Percentiles rank a stretch among this genome's conserved stretches.
These are phyloP conservation scores for Rosellinia necatrix DNA, from an alignment of 2,329 filamentous ascomycete species.

Conservation along the genomic window DNA sequence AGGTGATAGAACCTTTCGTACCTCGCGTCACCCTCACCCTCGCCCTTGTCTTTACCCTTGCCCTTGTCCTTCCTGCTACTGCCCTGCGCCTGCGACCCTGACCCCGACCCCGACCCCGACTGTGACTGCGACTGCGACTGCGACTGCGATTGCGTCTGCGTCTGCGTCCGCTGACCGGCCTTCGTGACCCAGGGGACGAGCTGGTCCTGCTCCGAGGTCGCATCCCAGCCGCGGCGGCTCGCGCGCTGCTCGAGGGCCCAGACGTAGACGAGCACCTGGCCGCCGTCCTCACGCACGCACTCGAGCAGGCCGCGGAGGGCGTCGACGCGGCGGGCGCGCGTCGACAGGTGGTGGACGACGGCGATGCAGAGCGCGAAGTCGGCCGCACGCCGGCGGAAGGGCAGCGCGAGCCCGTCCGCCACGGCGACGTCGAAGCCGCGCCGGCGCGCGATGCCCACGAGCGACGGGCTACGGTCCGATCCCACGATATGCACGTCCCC, in stretches of 20 bases:
- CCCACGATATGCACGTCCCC: conserved; percentile 75
- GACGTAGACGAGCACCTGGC: conserved; percentile 81
- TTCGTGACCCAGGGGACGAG: conserved; percentile 93
- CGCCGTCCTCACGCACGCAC: conserved; percentile 58
- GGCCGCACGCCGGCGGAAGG: conserved; percentile 63
- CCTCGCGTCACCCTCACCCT: conserved; percentile 45
- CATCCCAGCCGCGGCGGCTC: conserved; percentile 88
- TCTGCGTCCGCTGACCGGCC: conserved; percentile 34
- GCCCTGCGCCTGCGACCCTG: conserved; percentile 22
- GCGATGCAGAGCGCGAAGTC: conserved; percentile 96
- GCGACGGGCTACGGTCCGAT: conserved; percentile 75
- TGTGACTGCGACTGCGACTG: not conserved
- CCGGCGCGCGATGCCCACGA: conserved; percentile 54
- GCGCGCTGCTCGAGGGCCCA: conserved; percentile 93
- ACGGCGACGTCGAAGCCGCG: conserved; percentile 62
- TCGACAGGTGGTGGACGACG: conserved; percentile 92
- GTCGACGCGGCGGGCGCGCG: conserved; percentile 70
- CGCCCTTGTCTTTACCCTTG: not conserved
- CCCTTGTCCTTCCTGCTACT: not conserved
- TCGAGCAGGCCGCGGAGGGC: conserved; percentile 74
- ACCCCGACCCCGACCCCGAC: no score
- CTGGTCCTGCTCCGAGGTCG: conserved; percentile 82
- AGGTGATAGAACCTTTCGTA: conserved; percentile 95
- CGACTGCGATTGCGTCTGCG: not conserved
- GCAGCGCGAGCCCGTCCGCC: conserved; percentile 82